These are phyloP conservation scores for Lepraria neglecta DNA, from an alignment of 495 filamentous ascomycete species.

Conservation along the genomic window DNA sequence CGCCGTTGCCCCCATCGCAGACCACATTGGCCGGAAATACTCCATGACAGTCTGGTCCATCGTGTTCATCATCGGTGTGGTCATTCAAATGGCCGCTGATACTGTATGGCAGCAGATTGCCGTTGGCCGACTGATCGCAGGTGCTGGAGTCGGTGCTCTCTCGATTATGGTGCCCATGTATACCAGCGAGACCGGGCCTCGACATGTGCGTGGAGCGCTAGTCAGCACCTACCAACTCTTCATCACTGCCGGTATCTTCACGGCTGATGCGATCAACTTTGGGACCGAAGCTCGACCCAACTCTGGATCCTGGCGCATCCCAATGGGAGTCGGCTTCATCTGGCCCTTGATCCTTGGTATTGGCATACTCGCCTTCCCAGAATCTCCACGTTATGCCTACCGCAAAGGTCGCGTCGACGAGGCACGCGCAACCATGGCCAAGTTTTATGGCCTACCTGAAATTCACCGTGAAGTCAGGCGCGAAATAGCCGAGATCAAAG, in stretches of 20 bases:
- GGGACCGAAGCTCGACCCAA: constrained; percentile 53
- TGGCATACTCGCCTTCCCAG: constrained; percentile 65
- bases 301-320: constrained; percentile 68
- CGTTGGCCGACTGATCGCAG: constrained; percentile 53
- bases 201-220: constrained; percentile 60
- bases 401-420: constrained; percentile 57
- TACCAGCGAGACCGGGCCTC: constrained; percentile 61
- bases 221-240: constrained; percentile 76
- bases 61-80: constrained; percentile 61
- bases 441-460: constrained; percentile 60
- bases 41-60: constrained; percentile 52
- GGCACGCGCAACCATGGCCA: constrained; percentile 61
- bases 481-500: constrained; percentile 62
- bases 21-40: constrained; percentile 47
- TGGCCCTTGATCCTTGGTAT: constrained; percentile 67
- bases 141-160: constrained; percentile 64
- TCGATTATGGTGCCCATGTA: constrained; percentile 70
- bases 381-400: constrained; percentile 66
- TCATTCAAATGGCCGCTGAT: constrained; percentile 58
- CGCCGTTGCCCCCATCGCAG: constrained; percentile 56
- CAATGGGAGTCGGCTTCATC: constrained; percentile 71
- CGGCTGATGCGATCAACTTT: constrained; percentile 75
- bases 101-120: constrained; percentile 50
- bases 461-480: constrained; percentile 57
- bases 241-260: constrained; percentile 80